Evolutionary conservation across 805 yeast species (phyloP).

Genomic region (Nakazawaea ambrosiae): DNA sequence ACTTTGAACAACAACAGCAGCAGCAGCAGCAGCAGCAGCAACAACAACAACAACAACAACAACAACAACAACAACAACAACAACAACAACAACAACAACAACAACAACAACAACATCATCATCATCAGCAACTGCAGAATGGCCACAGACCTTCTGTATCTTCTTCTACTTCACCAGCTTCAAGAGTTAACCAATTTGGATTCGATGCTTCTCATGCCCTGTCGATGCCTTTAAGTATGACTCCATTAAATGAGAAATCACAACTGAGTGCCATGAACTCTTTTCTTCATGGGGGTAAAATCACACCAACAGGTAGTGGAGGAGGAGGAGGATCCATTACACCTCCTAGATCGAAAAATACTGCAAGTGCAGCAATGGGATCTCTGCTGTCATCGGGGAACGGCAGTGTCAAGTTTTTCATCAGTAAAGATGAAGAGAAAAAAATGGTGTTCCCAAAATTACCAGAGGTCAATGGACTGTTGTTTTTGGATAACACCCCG

Average conservation of each 20-base stretch:
- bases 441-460: constrained; percentile 5
- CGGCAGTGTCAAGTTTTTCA: constrained; percentile 12
- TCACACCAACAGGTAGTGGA: constrained; percentile 5
- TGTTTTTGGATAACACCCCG: constrained; percentile 10
- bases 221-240: constrained; percentile 60
- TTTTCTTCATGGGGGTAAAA: constrained; percentile 11
- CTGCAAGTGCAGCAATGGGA: background rate
- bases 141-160: constrained; percentile 16
- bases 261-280: constrained; percentile 15
- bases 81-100: constrained; percentile 26
- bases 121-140: constrained; percentile 12
- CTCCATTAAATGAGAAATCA: constrained; percentile 64
- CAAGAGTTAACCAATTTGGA: constrained; percentile 57
- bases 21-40: constrained; percentile 29
- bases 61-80: constrained; percentile 9
- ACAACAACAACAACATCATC: constrained; percentile 8
- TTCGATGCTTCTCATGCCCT: constrained; percentile 45
- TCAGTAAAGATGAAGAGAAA: constrained; percentile 1
- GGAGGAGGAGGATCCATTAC: constrained; percentile 1
- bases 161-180: constrained; percentile 13
- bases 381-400: constrained; percentile 10
- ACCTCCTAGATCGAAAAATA: constrained; percentile 2
- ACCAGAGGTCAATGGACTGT: constrained; percentile 7
- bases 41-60: constrained; percentile 14
- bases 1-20: constrained; percentile 10